Percentiles rank a stretch among this genome's conserved stretches.
These are phyloP conservation scores for Phymatotrichopsis omnivora DNA, from an alignment of 2,329 filamentous ascomycete genomes.

Conservation along the genomic window DNA sequence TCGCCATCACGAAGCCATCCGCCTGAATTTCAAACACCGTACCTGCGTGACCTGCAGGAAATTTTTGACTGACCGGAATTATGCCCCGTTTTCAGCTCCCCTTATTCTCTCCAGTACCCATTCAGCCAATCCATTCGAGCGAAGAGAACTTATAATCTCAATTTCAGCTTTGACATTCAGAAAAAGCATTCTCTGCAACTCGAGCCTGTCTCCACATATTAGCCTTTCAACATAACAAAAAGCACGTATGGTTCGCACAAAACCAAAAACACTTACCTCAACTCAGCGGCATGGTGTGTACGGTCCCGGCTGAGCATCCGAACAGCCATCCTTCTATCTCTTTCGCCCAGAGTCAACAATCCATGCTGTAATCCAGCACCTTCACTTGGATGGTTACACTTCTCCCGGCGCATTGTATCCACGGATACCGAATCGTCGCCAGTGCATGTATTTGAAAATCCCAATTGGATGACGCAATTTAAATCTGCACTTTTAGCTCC, in stretches of 20 bases:
- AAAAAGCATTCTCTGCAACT: slow-evolving; percentile 64
- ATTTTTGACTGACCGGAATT: too few species aligned
- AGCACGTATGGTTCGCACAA: too few species aligned
- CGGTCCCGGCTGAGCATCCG: slow-evolving; percentile 42
- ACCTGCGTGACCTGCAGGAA: too few species aligned
- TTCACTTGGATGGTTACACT: not conserved
- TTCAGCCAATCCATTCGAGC: slow-evolving; percentile 46
- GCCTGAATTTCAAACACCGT: too few species aligned
- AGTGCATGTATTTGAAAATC: not conserved
- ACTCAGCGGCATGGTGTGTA: slow-evolving; percentile 21
- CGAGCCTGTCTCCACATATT: slow-evolving; percentile 30
- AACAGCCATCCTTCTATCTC: slow-evolving; percentile 50
- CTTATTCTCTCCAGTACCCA: slow-evolving; percentile 15
- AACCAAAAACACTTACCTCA: slow-evolving; percentile 35
- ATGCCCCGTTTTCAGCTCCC: too few species aligned
- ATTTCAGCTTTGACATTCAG: slow-evolving; percentile 69
- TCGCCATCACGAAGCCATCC: too few species aligned
- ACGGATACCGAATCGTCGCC: not conserved
- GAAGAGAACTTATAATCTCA: slow-evolving; percentile 53
- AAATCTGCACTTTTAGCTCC: slow-evolving; percentile 41
- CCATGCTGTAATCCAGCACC: slow-evolving; percentile 29
- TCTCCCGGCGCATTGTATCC: not conserved
- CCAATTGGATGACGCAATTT: slow-evolving; percentile 28
- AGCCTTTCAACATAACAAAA: slow-evolving; percentile 31
- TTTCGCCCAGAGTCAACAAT: slow-evolving; percentile 39